Percentiles rank a stretch among this genome's conserved stretches.
Evolutionary conservation across 2,329 filamentous ascomycete species (phyloP).

Genomic region (Hirsutella rhossiliensis): DNA sequence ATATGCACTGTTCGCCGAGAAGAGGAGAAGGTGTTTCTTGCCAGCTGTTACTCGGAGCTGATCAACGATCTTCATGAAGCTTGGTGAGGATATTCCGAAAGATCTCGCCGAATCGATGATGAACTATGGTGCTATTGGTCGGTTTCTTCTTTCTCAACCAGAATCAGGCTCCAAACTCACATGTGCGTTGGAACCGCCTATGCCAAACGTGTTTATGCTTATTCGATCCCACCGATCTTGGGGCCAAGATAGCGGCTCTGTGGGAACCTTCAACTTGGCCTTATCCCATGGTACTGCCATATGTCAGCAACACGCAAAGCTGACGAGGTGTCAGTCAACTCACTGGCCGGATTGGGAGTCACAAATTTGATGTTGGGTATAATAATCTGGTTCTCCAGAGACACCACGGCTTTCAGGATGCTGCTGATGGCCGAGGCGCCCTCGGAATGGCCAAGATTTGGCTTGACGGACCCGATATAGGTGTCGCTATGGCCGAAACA

Average conservation of each 20-base stretch:
- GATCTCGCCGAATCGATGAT: background rate
- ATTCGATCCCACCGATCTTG: constrained; percentile 23
- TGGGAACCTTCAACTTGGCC: constrained; percentile 14
- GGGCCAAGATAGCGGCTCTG: constrained; percentile 21
- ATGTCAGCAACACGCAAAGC: no score
- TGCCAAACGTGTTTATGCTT: constrained; percentile 32
- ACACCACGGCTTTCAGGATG: constrained; percentile 15
- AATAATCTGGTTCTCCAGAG: constrained; percentile 12
- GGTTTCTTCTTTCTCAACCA: background rate
- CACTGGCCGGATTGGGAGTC: constrained; percentile 10
- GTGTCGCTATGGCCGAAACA: constrained; percentile 12
- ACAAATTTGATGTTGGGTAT: constrained; percentile 11
- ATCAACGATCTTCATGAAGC: accelerated
- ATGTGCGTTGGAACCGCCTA: constrained; percentile 29
- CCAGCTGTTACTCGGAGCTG: background rate
- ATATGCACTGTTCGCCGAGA: background rate
- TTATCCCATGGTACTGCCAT: constrained; percentile 10
- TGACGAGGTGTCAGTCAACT: no score
- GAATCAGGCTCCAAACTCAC: constrained; percentile 17
- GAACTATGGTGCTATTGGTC: no score
- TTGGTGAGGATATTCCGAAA: no score
- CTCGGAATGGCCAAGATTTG: constrained; percentile 18
- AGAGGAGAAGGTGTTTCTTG: background rate
- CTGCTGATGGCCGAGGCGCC: constrained; percentile 12
- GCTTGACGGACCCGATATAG: constrained; percentile 13